Evolutionary conservation across 495 filamentous ascomycete genomes (phyloP).

Genomic region (Massariosphaeria phaeospora): DNA sequence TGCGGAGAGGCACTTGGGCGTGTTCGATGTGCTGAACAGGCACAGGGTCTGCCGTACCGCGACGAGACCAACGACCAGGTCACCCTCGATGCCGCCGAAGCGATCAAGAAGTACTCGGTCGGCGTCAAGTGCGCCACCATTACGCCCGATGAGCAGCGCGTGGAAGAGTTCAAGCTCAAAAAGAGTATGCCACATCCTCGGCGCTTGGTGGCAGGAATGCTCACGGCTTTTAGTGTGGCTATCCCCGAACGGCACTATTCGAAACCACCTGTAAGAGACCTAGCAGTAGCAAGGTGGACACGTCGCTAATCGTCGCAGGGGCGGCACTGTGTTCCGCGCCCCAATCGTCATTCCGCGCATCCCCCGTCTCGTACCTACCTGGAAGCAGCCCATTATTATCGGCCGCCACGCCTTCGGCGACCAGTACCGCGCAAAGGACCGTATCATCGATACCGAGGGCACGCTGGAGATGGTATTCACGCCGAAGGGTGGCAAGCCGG

Average conservation of each 20-base stretch:
- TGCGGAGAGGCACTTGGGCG: not conserved
- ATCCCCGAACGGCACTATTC: constrained; percentile 95
- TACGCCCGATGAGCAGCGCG: constrained; percentile 92
- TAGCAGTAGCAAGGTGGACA: not conserved
- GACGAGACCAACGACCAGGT: constrained; percentile 95
- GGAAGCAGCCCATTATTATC: constrained; percentile 98
- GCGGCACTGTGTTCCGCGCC: constrained; percentile 96
- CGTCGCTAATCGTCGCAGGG: constrained; percentile 42
- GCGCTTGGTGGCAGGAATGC: not conserved
- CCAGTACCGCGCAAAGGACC: constrained; percentile 94
- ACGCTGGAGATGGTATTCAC: constrained; percentile 93
- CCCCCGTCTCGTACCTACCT: constrained; percentile 87
- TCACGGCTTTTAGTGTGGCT: constrained; percentile 71
- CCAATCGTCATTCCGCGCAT: constrained; percentile 93
- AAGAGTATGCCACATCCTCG: constrained; percentile 59
- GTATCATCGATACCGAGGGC: constrained; percentile 71
- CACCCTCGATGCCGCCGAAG: constrained; percentile 88
- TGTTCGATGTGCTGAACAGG: not conserved
- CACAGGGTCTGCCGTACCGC: constrained; percentile 79
- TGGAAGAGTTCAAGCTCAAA: constrained; percentile 97
- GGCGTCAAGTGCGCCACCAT: constrained; percentile 99
- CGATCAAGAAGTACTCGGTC: constrained; percentile 96
- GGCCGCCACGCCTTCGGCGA: constrained; percentile 98
- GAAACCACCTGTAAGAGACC: constrained; percentile 68
- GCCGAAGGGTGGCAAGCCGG: constrained; percentile 71